These are phyloP conservation scores for Pleurotus platypus DNA, from an alignment of 768 basidiomycete genomes.

Conservation along the genomic window DNA sequence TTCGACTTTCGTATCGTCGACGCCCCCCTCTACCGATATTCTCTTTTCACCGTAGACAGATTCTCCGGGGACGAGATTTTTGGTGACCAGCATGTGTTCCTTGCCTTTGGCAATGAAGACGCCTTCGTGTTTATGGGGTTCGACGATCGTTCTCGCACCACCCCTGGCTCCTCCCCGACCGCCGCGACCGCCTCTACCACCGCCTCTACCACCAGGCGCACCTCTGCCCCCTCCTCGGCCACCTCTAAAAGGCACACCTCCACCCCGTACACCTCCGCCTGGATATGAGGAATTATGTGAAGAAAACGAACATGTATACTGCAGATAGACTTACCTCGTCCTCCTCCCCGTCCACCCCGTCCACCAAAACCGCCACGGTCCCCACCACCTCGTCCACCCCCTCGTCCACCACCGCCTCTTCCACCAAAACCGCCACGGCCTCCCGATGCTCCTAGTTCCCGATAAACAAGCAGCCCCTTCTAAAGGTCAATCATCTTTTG, in stretches of 20 bases:
- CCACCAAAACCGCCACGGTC: slow-evolving; percentile 35
- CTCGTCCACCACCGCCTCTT: slow-evolving; percentile 34
- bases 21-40: slow-evolving; percentile 77
- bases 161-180: slow-evolving; percentile 73
- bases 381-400: slow-evolving; percentile 22
- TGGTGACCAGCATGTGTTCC: slow-evolving; percentile 94
- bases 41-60: slow-evolving; percentile 98
- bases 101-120: slow-evolving; percentile 98
- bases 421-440: slow-evolving; percentile 73
- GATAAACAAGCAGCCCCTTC: neutral
- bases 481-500: neutral
- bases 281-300: slow-evolving; percentile 11
- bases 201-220: slow-evolving; percentile 41
- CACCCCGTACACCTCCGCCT: slow-evolving; percentile 29
- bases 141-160: slow-evolving; percentile 85
- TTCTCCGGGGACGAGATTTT: slow-evolving; percentile 96
- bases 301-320: neutral
- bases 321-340: slow-evolving; percentile 22
- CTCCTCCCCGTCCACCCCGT: slow-evolving; percentile 26
- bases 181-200: slow-evolving; percentile 53
- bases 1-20: slow-evolving; percentile 84
- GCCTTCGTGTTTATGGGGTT: slow-evolving; percentile 92
- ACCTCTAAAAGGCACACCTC: slow-evolving; percentile 35
- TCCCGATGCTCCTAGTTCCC: slow-evolving; percentile 52
- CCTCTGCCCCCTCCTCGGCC: slow-evolving; percentile 41